Evolutionary conservation across 805 yeast species (phyloP), one percentile per base, ranked within the genome.

Genomic region (Yamadazyma paraphyllophila): DNA sequence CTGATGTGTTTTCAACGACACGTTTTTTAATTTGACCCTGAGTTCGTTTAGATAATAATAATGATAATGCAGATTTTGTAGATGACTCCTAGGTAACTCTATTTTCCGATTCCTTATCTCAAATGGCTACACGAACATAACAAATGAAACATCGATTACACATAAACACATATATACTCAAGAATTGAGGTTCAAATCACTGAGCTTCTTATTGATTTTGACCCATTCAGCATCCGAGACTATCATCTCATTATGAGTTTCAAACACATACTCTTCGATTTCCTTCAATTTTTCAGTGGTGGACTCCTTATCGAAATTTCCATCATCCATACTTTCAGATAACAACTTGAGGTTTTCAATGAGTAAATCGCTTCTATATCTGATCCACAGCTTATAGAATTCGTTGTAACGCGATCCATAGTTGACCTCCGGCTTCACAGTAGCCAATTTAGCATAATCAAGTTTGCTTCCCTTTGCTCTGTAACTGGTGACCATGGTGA

Each of bases 401-500:
- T 60, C 62, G 46, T 63, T 49, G 55, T 57, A 68, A 12, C 63
- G 52, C 4, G 71, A 59, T 6, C 73, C 73, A 39, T 48, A 60
- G 48, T 65, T 66, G 44, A 67, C 44, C 38, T 68, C 74, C 1
- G 74, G 74, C 46, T 69, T 69, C 32, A 66, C 71, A 0, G 74
- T 68, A 12, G 53, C 44, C 50, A 69, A 60, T 4, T 61, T 66
- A 1, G 72, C 66, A 7, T 53, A 57, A 37, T 69, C 74, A 36
- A 51, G 50, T 16, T 48, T 51, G 30, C 41, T 25, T 41, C 65
- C 56, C 41, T 62, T 65, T 13, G 74, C 66, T 30, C 70, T 54
- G 50, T 65, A 68, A 9, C 69, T 63, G 3, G 73, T 68, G n/a
- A 69, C 74, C 71, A 66, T 65, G 17, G 74, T 69, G 44, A 69